Evolutionary conservation across 306 rosid species (phyloP).

Genomic region (Psophocarpus tetragonolobus): DNA sequence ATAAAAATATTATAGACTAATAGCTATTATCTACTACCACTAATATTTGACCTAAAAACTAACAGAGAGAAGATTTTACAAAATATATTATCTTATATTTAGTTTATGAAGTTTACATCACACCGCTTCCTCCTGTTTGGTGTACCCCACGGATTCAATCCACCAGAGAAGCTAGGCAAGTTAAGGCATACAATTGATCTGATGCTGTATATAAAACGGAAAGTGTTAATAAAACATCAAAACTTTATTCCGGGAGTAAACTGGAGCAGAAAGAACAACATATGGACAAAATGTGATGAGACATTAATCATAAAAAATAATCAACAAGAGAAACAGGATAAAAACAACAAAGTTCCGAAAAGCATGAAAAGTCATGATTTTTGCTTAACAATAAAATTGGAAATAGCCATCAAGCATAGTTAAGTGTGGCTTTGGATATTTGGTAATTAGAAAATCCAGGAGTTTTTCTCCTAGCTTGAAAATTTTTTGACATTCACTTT

Average conservation of each 20-base stretch:
- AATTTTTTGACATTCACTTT: neutral
- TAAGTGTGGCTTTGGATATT: constrained; percentile 3
- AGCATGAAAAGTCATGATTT: neutral
- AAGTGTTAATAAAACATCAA: constrained; percentile 21
- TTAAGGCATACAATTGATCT: constrained; percentile 91
- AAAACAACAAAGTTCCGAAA: constrained; percentile 2
- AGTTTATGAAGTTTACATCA: constrained; percentile 50
- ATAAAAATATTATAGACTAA: neutral
- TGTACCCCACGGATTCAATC: constrained; percentile 96
- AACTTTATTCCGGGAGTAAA: constrained; percentile 21
- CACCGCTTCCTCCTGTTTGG: constrained; percentile 49
- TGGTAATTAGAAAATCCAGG: neutral
- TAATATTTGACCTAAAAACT: constrained; percentile 6
- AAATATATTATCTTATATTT: neutral
- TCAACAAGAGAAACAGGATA: constrained; percentile 15
- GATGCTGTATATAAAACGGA: constrained; percentile 58
- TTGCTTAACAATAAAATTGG: neutral
- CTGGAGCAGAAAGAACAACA: constrained; percentile 4
- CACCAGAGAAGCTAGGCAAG: constrained; percentile 98
- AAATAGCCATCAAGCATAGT: neutral
- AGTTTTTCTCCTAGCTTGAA: constrained; percentile 4
- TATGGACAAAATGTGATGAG: constrained; percentile 1
- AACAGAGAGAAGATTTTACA: neutral
- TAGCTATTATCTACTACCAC: constrained; percentile 1
- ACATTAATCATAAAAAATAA: neutral